phyloP scores from a whole-genome alignment of 495 filamentous ascomycete genomes.

The Lasiosphaeria hispida region DNA sequence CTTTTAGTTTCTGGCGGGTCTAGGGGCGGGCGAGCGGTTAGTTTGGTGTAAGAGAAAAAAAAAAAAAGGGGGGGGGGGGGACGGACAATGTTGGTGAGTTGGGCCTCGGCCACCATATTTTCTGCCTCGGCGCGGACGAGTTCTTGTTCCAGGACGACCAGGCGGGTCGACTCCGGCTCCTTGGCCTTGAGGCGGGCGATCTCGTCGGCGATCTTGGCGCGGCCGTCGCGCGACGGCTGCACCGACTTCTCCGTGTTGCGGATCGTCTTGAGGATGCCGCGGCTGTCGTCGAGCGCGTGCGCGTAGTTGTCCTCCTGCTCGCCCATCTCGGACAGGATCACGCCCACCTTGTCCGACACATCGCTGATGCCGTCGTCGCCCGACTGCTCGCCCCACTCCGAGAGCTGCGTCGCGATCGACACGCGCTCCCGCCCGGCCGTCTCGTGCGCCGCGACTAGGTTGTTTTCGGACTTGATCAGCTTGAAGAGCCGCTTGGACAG shows the following conservation, averaged over 20 bases:
- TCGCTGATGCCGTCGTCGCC: slow-evolving; percentile 82
- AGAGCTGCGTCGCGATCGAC: slow-evolving; percentile 83
- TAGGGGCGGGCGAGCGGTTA: slow-evolving; percentile 33
- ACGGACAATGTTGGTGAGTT: slow-evolving; percentile 86
- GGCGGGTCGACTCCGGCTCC: slow-evolving; percentile 72
- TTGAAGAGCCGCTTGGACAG: slow-evolving; percentile 80
- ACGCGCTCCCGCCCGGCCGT: slow-evolving; percentile 75
- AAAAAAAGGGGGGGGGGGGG: background rate
- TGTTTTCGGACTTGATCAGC: slow-evolving; percentile 89
- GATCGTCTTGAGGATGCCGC: slow-evolving; percentile 79
- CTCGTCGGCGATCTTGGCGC: slow-evolving; percentile 82
- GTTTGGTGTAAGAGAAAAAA: background rate
- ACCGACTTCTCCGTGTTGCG: slow-evolving; percentile 89
- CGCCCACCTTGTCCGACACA: slow-evolving; percentile 89
- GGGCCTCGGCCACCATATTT: slow-evolving; percentile 92
- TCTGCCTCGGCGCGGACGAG: slow-evolving; percentile 93
- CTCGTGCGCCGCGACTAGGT: slow-evolving; percentile 78
- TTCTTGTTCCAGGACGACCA: slow-evolving; percentile 89
- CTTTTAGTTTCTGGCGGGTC: slow-evolving; percentile 91
- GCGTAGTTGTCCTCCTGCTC: slow-evolving; percentile 89
- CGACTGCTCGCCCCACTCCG: slow-evolving; percentile 92
- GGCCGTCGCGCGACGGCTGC: slow-evolving; percentile 84
- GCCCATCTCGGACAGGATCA: slow-evolving; percentile 84
- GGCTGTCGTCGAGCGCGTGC: slow-evolving; percentile 78
- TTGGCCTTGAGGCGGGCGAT: slow-evolving; percentile 85